phyloP scores from a whole-genome alignment of 805 yeast species.

The Myxozyma nipponensis region DNA sequence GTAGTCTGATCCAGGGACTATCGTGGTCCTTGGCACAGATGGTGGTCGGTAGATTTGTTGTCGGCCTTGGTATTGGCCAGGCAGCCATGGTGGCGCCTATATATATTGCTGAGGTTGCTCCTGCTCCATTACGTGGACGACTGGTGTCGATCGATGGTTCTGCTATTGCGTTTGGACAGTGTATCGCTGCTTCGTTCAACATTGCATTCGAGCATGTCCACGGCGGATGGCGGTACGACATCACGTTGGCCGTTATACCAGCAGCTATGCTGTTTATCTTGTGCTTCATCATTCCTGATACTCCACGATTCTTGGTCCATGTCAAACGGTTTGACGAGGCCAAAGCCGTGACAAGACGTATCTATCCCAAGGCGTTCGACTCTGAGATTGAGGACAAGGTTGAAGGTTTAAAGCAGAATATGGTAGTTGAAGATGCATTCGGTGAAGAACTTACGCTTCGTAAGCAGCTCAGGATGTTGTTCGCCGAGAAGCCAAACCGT shows the following conservation, averaged over 20 bases:
- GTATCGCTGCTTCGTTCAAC: too few relatives aligned
- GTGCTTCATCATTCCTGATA: slow-evolving; percentile 84
- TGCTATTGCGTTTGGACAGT: slow-evolving; percentile 36
- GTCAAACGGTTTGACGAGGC: slow-evolving; percentile 64
- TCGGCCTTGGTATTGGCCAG: slow-evolving; percentile 54
- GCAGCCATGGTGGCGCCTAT: slow-evolving; percentile 47
- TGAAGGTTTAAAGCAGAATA: background rate
- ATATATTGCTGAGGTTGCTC: slow-evolving; percentile 30
- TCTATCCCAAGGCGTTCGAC: slow-evolving; percentile 45
- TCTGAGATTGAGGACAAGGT: slow-evolving; percentile 63
- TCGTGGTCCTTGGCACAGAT: slow-evolving; percentile 17
- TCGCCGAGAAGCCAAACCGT: slow-evolving; percentile 9
- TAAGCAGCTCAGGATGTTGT: slow-evolving; percentile 34
- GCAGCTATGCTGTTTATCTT: slow-evolving; percentile 71
- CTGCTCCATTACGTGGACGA: slow-evolving; percentile 30
- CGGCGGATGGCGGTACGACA: slow-evolving; percentile 92
- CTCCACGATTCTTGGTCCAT: slow-evolving; percentile 84
- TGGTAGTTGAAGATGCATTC: background rate
- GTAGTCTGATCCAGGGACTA: slow-evolving; percentile 12
- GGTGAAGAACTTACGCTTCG: background rate
- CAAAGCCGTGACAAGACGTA: slow-evolving; percentile 54
- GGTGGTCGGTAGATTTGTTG: slow-evolving; percentile 50
- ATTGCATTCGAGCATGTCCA: too few relatives aligned
- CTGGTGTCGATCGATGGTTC: slow-evolving; percentile 30
- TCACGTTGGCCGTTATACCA: slow-evolving; percentile 85